phyloP scores from a whole-genome alignment of 495 filamentous ascomycete genomes.

The Cudoniella acicularis region DNA sequence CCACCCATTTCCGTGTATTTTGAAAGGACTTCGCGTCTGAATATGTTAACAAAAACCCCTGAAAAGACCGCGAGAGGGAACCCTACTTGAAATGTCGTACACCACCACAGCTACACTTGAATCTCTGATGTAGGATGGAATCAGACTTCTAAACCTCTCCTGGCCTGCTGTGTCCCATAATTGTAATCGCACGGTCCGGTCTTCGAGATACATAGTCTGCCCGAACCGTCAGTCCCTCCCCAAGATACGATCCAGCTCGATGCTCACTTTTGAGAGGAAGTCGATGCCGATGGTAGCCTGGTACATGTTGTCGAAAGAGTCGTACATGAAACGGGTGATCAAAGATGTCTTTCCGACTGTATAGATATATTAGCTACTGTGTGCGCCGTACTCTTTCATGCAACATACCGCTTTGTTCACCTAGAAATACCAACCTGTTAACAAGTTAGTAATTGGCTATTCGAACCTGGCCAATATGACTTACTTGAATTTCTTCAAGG shows the following conservation, averaged over 20 bases:
- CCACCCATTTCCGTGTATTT: constrained; percentile 98
- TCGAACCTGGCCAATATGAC: constrained; percentile 31
- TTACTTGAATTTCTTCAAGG: constrained; percentile 99
- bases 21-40: constrained; percentile 86
- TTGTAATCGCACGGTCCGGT: constrained; percentile 93
- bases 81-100: constrained; percentile 89
- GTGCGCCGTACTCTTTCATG: background rate
- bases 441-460: constrained; percentile 14
- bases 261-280: constrained; percentile 87
- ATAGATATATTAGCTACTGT: background rate
- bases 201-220: constrained; percentile 99
- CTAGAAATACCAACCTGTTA: constrained; percentile 85
- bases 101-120: constrained; percentile 96
- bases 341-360: constrained; percentile 96
- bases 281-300: constrained; percentile 99
- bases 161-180: constrained; percentile 98
- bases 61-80: background rate
- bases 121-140: constrained; percentile 97
- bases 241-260: background rate
- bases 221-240: constrained; percentile 15
- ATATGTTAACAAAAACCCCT: constrained; percentile 10
- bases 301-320: constrained; percentile 99
- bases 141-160: constrained; percentile 92
- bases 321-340: constrained; percentile 99
- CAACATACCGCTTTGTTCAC: constrained; percentile 93